Evolutionary conservation across 352 stramenopile species (phyloP).

Genomic region (Blastocystis sp.): DNA sequence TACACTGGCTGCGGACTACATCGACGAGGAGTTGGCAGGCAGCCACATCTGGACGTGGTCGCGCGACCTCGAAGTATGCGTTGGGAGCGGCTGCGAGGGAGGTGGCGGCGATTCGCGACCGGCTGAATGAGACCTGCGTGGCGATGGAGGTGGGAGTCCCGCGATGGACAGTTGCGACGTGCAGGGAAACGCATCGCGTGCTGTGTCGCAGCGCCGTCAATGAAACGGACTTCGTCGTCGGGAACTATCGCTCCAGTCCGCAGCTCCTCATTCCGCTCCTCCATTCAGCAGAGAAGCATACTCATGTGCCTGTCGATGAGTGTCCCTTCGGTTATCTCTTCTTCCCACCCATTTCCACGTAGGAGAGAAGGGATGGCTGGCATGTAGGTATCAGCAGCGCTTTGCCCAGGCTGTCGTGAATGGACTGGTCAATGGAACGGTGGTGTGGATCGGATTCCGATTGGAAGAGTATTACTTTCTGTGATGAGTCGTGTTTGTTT

Average conservation of each 20-base stretch:
- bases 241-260: not conserved
- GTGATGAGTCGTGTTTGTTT: conserved; percentile 33
- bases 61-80: not conserved
- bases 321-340: conserved; percentile 38
- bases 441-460: conserved; percentile 16
- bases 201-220: conserved; percentile 13
- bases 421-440: not conserved
- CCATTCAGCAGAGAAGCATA: not conserved
- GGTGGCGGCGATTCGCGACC: not conserved
- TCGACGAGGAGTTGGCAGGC: not conserved
- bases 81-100: not conserved
- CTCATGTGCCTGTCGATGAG: not conserved
- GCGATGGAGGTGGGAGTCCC: not conserved
- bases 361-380: not conserved
- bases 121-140: not conserved
- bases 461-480: conserved; percentile 45
- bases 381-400: not conserved
- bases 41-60: conserved; percentile 36
- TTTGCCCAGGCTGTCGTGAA: not conserved
- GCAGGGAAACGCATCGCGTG: not conserved
- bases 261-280: not conserved
- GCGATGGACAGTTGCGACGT: not conserved
- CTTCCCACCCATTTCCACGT: conserved; percentile 8
- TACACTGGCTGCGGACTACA: conserved; percentile 19
- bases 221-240: not conserved